Percentiles rank a stretch among this genome's conserved stretches.
Evolutionary conservation across 352 stramenopile genomes (phyloP).

Genomic region (Phytophthora europaea): DNA sequence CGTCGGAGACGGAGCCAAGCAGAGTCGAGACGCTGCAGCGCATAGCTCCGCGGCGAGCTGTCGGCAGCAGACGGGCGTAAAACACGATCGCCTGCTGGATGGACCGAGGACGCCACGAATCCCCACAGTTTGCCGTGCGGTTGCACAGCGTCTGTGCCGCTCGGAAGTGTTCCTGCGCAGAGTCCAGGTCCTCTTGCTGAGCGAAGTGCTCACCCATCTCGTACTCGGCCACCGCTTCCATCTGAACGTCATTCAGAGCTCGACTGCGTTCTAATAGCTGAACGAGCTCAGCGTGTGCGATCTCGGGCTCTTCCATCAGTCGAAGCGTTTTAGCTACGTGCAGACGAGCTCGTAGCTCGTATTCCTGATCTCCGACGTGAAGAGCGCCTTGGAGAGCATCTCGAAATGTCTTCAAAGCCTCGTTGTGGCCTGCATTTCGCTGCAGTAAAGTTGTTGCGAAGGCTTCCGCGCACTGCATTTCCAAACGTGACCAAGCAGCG

Average conservation of each 20-base stretch:
- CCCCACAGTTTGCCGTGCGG: conserved; percentile 48
- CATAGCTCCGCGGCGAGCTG: conserved; percentile 42
- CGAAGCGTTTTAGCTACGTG: conserved; percentile 48
- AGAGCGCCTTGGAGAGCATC: conserved; percentile 55
- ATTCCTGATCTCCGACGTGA: conserved; percentile 42
- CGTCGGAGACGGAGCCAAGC: conserved; percentile 6
- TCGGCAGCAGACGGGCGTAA: conserved; percentile 49
- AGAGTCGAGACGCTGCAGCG: conserved; percentile 38
- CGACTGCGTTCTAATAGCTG: conserved; percentile 53
- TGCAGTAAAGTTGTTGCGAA: conserved; percentile 51
- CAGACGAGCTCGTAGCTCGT: conserved; percentile 55
- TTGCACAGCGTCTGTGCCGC: conserved; percentile 55
- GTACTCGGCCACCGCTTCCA: conserved; percentile 63
- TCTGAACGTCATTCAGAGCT: conserved; percentile 41
- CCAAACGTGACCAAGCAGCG: conserved; percentile 33
- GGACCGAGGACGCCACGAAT: conserved; percentile 49
- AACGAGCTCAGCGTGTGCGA: conserved; percentile 51
- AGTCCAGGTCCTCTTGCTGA: conserved; percentile 43
- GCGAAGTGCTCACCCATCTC: conserved; percentile 59
- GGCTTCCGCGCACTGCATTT: conserved; percentile 58
- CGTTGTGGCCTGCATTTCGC: conserved; percentile 39
- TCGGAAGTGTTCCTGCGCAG: conserved; percentile 52
- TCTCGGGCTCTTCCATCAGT: conserved; percentile 47
- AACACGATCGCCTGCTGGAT: conserved; percentile 67
- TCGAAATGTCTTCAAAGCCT: conserved; percentile 59